Conservation (phyloP, 352 stramenopile genomes). For the Aphanomyces invadans region DNA sequence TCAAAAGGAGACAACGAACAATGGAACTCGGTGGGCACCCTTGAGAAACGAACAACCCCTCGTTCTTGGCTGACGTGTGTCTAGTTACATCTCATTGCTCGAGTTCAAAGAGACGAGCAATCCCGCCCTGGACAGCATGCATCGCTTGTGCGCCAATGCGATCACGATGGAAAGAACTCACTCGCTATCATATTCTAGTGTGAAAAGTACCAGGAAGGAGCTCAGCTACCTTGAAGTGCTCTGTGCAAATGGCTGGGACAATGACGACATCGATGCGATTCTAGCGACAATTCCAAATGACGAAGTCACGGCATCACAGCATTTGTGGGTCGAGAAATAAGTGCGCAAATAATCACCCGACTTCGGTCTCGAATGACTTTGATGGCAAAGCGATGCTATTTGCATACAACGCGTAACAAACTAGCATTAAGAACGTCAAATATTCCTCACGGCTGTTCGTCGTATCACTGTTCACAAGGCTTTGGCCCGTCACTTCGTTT, state of each 20-base stretch:
- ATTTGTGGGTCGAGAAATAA: neutral
- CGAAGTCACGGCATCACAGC: neutral
- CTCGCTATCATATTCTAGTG: neutral
- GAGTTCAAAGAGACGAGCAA: conserved; percentile 19
- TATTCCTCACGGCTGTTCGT: too few relatives aligned
- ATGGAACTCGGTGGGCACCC: conserved; percentile 8
- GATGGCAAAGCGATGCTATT: too few relatives aligned
- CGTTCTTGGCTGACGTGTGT: neutral
- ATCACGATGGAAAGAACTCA: neutral
- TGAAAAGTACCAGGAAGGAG: neutral
- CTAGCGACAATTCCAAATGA: neutral
- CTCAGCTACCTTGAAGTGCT: conserved; percentile 2
- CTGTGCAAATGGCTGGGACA: conserved; percentile 16
- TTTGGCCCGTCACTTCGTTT: too few relatives aligned
- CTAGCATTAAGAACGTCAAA: too few relatives aligned
- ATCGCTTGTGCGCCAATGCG: neutral
- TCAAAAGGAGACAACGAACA: conserved; percentile 16
- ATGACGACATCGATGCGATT: conserved; percentile 10
- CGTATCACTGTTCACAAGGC: too few relatives aligned
- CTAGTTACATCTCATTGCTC: conserved; percentile 17
- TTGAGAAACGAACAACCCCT: too few relatives aligned
- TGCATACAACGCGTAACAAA: too few relatives aligned
- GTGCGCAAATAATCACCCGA: too few relatives aligned
- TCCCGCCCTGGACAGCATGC: conserved; percentile 1
- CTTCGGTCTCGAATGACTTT: too few relatives aligned